Evolutionary conservation across 768 basidiomycete species (phyloP), one percentile per base, ranked within the genome.

Genomic region (Cubamyces lactineus): DNA sequence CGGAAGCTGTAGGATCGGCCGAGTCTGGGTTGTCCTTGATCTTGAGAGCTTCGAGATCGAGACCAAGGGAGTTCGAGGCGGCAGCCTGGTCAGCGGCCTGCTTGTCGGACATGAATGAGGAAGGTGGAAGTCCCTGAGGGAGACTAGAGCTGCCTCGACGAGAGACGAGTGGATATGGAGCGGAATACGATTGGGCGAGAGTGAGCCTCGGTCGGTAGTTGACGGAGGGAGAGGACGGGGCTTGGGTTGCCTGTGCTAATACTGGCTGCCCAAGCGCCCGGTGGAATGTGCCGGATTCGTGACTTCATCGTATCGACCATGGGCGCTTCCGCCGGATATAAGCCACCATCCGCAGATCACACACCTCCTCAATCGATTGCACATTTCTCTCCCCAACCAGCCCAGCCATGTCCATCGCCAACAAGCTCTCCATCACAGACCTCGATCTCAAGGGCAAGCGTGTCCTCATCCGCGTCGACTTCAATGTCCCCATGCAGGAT

Each of bases 381-480:
- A 45, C 61, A 64, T 17, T 50, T 23, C 47, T 41, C 55, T 64
- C 55, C 48, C 62, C 65, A 64, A 61, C 74, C 1, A 30, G 17
- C 62, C 63, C 76, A 63, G 83, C 72, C 68, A 88, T 98, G 96
- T 97, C 95, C 61, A 89, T 98, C 75, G 88, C 96, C 24, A 94
- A 89, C 80, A 98, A 98, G 77, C 85, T 98, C 67, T 84, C 91
- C 64, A 92, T 98, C 78, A 91, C 87, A 64, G 96, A 98, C 77
- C 80, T 96, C 72, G 84, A 89, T 68, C 87, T 98, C 82, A 86
- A 85, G 67, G 89, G 80, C 70, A 94, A 91, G 76, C 91, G 92
- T 66, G 92, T 95, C 68, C 89, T 96, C 72, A 92, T 96, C 72
- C 91, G 94, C 68, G 95, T 96, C 67, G 94, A 96, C 80, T 96